Conservation (phyloP, 2,329 filamentous ascomycete species). For the Albifimbria verrucaria region DNA sequence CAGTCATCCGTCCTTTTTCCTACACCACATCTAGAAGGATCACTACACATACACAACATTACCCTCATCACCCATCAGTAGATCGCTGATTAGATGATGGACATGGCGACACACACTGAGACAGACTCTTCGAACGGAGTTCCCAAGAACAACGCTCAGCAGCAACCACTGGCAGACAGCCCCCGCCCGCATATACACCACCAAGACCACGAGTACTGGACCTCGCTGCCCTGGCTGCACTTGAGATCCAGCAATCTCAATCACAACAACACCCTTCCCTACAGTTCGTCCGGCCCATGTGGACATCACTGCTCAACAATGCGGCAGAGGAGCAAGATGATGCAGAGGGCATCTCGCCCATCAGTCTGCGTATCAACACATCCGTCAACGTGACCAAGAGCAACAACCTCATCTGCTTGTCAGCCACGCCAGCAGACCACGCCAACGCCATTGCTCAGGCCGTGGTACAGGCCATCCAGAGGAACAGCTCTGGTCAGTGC, state of each 20-base stretch:
- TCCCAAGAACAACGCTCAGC: slow-evolving; percentile 16
- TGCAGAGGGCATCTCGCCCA: slow-evolving; percentile 29
- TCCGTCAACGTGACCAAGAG: slow-evolving; percentile 42
- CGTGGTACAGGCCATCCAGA: slow-evolving; percentile 41
- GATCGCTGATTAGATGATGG: slow-evolving; percentile 9
- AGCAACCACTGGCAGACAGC: slow-evolving; percentile 8
- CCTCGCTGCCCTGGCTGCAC: slow-evolving; percentile 12
- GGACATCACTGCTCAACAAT: slow-evolving; percentile 2
- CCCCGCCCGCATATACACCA: slow-evolving; percentile 28
- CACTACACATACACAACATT: background rate
- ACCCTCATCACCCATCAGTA: background rate
- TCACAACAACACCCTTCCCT: slow-evolving; percentile 2
- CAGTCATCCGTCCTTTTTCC: background rate
- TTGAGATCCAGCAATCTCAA: slow-evolving; percentile 11
- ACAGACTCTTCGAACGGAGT: slow-evolving; percentile 10
- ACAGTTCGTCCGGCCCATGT: background rate
- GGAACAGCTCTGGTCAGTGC: slow-evolving; percentile 34
- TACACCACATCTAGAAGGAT: background rate
- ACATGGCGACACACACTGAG: slow-evolving; percentile 10
- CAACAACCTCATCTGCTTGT: slow-evolving; percentile 46
- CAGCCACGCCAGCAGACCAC: slow-evolving; percentile 33
- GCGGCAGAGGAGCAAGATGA: slow-evolving; percentile 14
- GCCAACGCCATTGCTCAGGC: slow-evolving; percentile 41
- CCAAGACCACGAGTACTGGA: slow-evolving; percentile 12
- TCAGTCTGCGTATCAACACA: slow-evolving; percentile 46